Base-by-base conservation (phyloP, 2,329 filamentous ascomycete species). In the Beauveria asiatica region DNA sequence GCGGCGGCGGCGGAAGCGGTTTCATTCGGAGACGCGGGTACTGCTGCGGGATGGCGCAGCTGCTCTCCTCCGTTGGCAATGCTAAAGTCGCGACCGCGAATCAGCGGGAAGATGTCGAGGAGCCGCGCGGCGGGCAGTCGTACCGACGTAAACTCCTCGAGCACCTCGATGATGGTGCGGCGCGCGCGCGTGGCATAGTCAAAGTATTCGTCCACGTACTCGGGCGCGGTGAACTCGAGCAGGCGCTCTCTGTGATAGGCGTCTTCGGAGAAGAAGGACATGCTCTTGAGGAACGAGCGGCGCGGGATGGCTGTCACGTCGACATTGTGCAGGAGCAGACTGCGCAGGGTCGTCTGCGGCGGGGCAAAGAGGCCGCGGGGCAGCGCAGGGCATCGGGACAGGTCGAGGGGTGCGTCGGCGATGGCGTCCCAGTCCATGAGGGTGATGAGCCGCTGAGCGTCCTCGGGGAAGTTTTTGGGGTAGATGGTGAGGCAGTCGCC, bases 181-280 rank as follows among this genome's bases (percentile, higher is more conserved):
- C 92, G 87, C 0, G 93, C 90, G 9, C 94, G 86, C 0, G 92
- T 92, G 1, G 94, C 94, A 70, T 99, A 99, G 74, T 99, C 93
- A 75, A 90, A 97, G 60, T 96, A 87, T 67, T 99, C 94, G 66
- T 97, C 92, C 6, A 93, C 84, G 67, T 87, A 90, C 50, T 88
- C 82, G 0, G 90, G 85, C 67, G 88, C 83, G 1, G 86, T 86
- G 67, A 99, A 94, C 69, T 99, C 94, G 9, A 88, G 73, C 0
- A 99, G 82, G 2, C 93, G 85, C 63, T 94, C 88, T 66, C 84
- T 85, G 68, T 99, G 93, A 67, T 85, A 84, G 2, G 77, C 71
- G 67, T 95, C 83, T 0, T 77, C 74, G 2, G 91, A 89, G 68
- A 92, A 92, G 70, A 91, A 85, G 0, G 88, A 83, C 59, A 97